These are phyloP conservation scores for Polyplosphaeria fusca DNA, from an alignment of 495 filamentous ascomycete genomes.

Conservation along the genomic window DNA sequence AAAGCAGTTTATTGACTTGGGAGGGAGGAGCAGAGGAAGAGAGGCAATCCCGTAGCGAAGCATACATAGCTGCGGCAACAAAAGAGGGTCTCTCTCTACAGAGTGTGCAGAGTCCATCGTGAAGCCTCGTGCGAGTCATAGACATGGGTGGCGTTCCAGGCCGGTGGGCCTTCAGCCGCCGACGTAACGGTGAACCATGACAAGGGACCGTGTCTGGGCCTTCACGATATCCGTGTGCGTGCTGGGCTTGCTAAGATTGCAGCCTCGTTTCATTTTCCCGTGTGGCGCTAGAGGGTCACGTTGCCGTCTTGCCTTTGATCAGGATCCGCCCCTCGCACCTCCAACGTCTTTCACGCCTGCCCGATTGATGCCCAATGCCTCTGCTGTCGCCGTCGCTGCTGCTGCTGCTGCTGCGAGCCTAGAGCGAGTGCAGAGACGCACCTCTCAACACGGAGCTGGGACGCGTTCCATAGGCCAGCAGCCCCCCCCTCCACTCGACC, in stretches of 20 bases:
- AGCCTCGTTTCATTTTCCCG: conserved; percentile 10
- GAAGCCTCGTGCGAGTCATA: too few species aligned
- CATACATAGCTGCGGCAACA: conserved; percentile 32
- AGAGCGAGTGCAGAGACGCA: not conserved
- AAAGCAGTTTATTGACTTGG: conserved; percentile 6
- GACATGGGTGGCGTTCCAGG: not conserved
- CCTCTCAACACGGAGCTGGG: not conserved
- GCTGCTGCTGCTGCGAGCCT: not conserved
- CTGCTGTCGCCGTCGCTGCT: not conserved
- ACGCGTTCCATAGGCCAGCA: not conserved
- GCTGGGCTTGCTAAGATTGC: not conserved
- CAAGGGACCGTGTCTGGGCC: not conserved
- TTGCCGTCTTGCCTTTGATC: not conserved
- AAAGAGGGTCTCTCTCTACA: conserved; percentile 21
- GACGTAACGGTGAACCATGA: conserved; percentile 14
- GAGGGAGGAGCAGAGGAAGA: conserved; percentile 6
- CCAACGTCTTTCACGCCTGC: not conserved
- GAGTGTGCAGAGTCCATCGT: too few species aligned
- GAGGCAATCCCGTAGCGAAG: conserved; percentile 20
- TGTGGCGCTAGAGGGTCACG: conserved; percentile 9
- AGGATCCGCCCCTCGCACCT: not conserved
- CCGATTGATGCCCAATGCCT: conserved; percentile 17
- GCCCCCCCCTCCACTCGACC: not conserved
- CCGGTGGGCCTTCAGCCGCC: conserved; percentile 25
- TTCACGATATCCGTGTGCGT: not conserved